A percentile compares a stretch with the other conserved stretches of the same genome.
phyloP scores from a whole-genome alignment of 306 rosid genomes.

The Medicago truncatula region MtrunA17r5.0-ANR NC_053049.1:25423501-25424000 shows the following conservation, averaged over 20 bases:
- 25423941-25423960: neutral
- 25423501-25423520: neutral
- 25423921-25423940: neutral
- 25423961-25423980: constrained; percentile 24
- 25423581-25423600: neutral
- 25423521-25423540: neutral
- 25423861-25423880: constrained; percentile 33
- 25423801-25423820: neutral
- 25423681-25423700: neutral
- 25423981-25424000: constrained; percentile 21
- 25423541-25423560: constrained; percentile 2
- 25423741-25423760: neutral
- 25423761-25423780: neutral
- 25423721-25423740: constrained; percentile 2
- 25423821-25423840: constrained; percentile 44
- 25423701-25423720: neutral
- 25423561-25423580: constrained; percentile 10
- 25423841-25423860: constrained; percentile 1
- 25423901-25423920: constrained; percentile 3
- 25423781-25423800: neutral
- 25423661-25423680: constrained; percentile 42
- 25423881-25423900: constrained; percentile 27
- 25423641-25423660: neutral
- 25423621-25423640: constrained; percentile 40
- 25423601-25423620: constrained; percentile 10